Conservation (phyloP, 2,329 filamentous ascomycete genomes). For the Claviceps maximensis region DNA sequence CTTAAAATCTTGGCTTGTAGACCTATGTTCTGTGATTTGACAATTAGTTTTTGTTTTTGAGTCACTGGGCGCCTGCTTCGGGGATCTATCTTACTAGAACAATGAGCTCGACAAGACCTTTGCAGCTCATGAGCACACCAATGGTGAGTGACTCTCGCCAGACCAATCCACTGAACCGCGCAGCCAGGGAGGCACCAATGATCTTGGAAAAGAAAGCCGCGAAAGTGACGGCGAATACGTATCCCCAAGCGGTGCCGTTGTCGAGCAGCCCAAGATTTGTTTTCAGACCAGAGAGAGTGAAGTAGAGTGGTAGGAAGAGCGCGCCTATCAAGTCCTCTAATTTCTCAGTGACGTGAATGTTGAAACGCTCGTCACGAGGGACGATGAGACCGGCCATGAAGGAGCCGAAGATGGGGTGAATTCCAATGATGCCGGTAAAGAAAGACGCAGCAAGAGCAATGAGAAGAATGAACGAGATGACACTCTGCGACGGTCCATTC, state of each 20-base stretch:
- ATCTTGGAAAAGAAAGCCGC: conserved; percentile 82
- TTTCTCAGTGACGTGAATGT: conserved; percentile 85
- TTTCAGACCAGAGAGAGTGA: conserved; percentile 78
- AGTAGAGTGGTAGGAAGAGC: conserved; percentile 81
- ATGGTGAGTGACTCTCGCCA: conserved; percentile 88
- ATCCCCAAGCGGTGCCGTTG: conserved; percentile 73
- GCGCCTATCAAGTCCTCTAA: conserved; percentile 81
- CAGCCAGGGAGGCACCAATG: conserved; percentile 66
- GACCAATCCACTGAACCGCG: conserved; percentile 59
- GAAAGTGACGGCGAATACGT: conserved; percentile 69
- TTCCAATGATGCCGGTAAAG: conserved; percentile 80
- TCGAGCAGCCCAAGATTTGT: conserved; percentile 79
- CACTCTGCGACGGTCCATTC: conserved; percentile 75
- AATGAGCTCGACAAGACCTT: conserved; percentile 87
- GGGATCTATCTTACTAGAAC: conserved; percentile 52
- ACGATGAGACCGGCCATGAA: conserved; percentile 85
- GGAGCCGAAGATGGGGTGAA: conserved; percentile 88
- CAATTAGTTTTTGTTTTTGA: not conserved
- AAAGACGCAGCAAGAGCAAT: conserved; percentile 68
- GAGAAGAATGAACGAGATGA: conserved; percentile 71
- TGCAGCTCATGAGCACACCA: conserved; percentile 89
- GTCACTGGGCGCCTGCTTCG: not conserved
- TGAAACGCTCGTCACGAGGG: conserved; percentile 79
- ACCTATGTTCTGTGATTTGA: conserved; percentile 48
- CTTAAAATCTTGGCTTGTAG: conserved; percentile 73